Base-by-base conservation (phyloP, 202 grass and related monocot genomes). In the Zizania palustris region DNA sequence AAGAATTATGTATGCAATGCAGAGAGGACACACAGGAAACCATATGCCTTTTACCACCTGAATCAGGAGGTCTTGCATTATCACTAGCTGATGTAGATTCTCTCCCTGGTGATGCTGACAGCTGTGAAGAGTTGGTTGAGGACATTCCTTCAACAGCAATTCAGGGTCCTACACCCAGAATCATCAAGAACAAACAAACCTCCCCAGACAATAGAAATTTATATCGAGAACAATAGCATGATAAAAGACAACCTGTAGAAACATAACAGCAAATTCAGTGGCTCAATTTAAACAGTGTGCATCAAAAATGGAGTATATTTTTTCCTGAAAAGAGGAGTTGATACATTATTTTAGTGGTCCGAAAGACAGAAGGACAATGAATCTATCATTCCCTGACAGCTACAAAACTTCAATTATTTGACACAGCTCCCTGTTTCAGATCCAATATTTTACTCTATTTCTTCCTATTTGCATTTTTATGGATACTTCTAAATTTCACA, bases 91-190 rank as follows among this genome's bases (percentile, higher is more conserved):
- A 72, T 65, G 78, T 76, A 85, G 96, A 73, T 57, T 84, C 28
- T 58, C 85, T 72, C 7, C 59, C 85, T 63, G 89, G 46, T 12
- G 81, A 80, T 77, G 38, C 45, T 57, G 90, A 63, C 59, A 76
- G 33, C 75, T 99, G 85, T 69, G 79, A 89, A 67, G 88, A 66
- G 61, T 71, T 82, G 48, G 83, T 73, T 80, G 82, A 92, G 57
- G 88, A 85, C 88, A 99, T 96, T 86, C 81, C 72, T 86, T 90
- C 50, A 45, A 80, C 46, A 65, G 83, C 75, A 80, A 96, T 70
- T 89, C 83, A 84, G 92, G 85, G 81, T 88, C 85, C 89, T 99
- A 70, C 54, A 59, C 34, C 43, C 69, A 79, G 53, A 79, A 34
- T 56, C 13, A 80, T 34, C 70, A 65, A 75, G 28, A 72, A 53